Evolutionary conservation across 83 land plant species (phyloP), one percentile per base, ranked within the genome.

Genomic region (Thuja plicata): DNA sequence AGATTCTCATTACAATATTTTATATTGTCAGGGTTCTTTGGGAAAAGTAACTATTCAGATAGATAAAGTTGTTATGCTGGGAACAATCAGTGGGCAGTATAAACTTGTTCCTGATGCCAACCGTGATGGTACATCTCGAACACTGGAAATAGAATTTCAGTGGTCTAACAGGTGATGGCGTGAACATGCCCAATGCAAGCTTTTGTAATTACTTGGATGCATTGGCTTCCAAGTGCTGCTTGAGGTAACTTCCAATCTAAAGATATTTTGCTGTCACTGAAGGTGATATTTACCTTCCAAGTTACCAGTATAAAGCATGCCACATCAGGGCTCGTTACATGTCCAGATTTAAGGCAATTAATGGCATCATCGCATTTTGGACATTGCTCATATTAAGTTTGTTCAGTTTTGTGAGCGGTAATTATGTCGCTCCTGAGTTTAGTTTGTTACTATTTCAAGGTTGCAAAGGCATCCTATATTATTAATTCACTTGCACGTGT

Each of bases 1-100:
- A 30, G 17, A 27, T 27, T 73, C 38, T 57, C 55, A 52, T 5
- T 80, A 11, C 54, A 11, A 48, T 37, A 6, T 41, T 86, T 71
- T 73, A 21, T 45, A 62, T 30, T 88, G 41, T 12, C 96, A 97
- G 99, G 89, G 92, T 8, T 95, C 94, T 62, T 93, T 96, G 43
- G 99, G 99, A 57, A 96, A 92, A 88, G 95, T 97, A 32, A 94
- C 96, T 1, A 96, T 97, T 83, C 99, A 97, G 89, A 97, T 97
- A 50, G 99, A 97, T 90, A 94, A 94, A 88, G 95, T 97, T 37
- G 96, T 97, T 17, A 93, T 90, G 60, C 93, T 94, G 87, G 99
- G 99, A 76, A 89, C 90, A 30, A 92, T 93, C 89, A 96, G 96
- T 90, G 98, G 98, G 0, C 77, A 90, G 40, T 95, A 94, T 84